A percentile compares a stretch with the other conserved stretches of the same genome.
These are phyloP conservation scores for Nicotiana benthamiana DNA, from an alignment of 257 asterid species.

Conservation along the genomic window DNA sequence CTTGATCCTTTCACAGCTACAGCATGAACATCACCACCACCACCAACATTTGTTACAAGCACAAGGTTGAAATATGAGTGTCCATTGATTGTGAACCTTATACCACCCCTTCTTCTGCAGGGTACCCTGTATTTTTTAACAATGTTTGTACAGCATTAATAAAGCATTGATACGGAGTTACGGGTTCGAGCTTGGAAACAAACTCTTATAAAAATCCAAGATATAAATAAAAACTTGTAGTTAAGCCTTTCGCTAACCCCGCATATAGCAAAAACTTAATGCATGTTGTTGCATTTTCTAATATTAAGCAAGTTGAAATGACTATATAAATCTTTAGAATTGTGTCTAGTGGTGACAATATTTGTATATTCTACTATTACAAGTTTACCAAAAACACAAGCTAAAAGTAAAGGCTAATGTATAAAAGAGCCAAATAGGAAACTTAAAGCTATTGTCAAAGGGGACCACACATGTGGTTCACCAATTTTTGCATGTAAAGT, in stretches of 20 bases:
- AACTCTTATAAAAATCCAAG: too few species aligned
- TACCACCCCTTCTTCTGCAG: conserved; percentile 74
- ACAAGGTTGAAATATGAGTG: conserved; percentile 85
- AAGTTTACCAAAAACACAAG: not conserved
- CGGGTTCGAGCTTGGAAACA: too few species aligned
- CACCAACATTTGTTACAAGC: conserved; percentile 77
- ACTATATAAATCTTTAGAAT: too few species aligned
- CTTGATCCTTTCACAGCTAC: conserved; percentile 73
- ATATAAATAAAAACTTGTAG: accelerated
- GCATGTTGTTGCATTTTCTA: accelerated
- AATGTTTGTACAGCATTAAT: too few species aligned
- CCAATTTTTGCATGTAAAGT: not conserved
- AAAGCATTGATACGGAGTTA: too few species aligned
- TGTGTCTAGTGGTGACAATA: not conserved
- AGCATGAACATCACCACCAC: conserved; percentile 76
- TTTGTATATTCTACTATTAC: not conserved
- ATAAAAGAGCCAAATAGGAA: not conserved
- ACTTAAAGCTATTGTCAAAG: not conserved
- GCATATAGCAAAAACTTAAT: too few species aligned
- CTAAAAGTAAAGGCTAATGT: not conserved
- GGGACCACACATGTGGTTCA: not conserved
- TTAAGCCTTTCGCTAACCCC: accelerated
- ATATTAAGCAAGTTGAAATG: too few species aligned
- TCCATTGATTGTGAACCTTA: conserved; percentile 83
- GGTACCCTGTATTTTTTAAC: conserved; percentile 46